Base-by-base conservation (phyloP, 2,329 filamentous ascomycete species). In the Pseudopyricularia cyperi region DNA sequence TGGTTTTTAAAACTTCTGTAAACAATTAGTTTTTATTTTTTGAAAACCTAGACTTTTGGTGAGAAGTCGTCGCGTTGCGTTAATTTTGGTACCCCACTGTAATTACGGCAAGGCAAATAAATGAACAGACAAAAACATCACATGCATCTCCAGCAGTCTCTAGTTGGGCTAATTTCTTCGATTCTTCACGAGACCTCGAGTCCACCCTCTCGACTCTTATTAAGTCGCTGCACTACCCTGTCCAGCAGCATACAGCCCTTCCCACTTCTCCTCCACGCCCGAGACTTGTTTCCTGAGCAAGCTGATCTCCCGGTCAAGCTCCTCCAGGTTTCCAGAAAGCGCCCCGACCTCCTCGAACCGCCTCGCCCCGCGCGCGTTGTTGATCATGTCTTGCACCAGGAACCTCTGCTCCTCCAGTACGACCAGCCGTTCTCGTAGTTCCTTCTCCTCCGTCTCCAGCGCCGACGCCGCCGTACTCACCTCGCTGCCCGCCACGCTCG, bases 361-460 rank as follows among this genome's bases (percentile, higher is more conserved):
- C 28, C 87, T 74, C 11, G 85, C 79, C 42, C 82, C 83, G 48
- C 83, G 84, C 0, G 89, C 88, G 55, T 83, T 80, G 7, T 79
- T 79, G 46, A 95, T 80, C 89, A 95, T 95, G 59, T 87, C 82
- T 35, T 83, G 80, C 0, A 96, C 89, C 68, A 95, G 81, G 66
- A 94, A 95, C 57, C 83, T 85, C 65, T 96, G 90, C 67, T 96
- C 90, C 65, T 95, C 89, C 1, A 96, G 74, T 7, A 96, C 83
- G 30, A 93, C 85, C 12, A 95, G 70, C 4, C 82, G 74, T 61
- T 95, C 89, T 15, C 85, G 79, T 1, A 94, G 70, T 19, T 87
- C 80, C 63, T 88, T 91, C 65, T 95, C 89, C 63, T 95, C 89
- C 0, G 77, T 79, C 65, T 95, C 89, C 4, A 95, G 68, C 33